These are phyloP conservation scores for Bruguiera hainesii DNA, from an alignment of 441 rosid species.

Conservation along the genomic window DNA sequence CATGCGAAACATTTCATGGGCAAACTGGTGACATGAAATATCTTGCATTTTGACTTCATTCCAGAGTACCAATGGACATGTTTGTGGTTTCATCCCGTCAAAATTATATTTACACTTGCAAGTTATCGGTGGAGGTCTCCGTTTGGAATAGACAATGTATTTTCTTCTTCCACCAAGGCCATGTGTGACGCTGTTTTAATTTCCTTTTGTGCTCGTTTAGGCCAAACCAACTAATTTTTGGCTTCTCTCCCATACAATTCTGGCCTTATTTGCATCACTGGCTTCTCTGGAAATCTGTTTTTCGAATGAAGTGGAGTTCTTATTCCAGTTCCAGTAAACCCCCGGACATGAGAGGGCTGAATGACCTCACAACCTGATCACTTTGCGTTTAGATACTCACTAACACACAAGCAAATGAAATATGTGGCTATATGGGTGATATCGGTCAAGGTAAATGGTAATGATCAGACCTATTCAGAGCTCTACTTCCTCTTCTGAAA, in stretches of 20 bases:
- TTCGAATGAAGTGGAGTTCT: slow-evolving; percentile 78
- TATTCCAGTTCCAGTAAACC: slow-evolving; percentile 96
- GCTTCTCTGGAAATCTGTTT: slow-evolving; percentile 84
- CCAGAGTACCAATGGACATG: too few relatives aligned
- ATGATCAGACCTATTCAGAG: slow-evolving; percentile 48
- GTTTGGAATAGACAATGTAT: too few relatives aligned
- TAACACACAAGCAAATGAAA: background rate
- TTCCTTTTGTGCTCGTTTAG: slow-evolving; percentile 17
- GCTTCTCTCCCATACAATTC: slow-evolving; percentile 74
- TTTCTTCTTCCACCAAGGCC: too few relatives aligned
- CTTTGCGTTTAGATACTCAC: background rate
- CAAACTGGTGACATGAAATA: too few relatives aligned
- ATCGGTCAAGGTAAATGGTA: background rate
- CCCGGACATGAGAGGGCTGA: slow-evolving; percentile 70
- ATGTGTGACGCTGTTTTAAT: background rate
- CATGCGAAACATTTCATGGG: too few relatives aligned
- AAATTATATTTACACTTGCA: too few relatives aligned
- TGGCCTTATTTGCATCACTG: slow-evolving; percentile 72
- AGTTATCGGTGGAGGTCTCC: too few relatives aligned
- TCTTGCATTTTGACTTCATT: too few relatives aligned
- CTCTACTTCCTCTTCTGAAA: too few relatives aligned
- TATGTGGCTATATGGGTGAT: background rate
- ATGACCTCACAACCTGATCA: slow-evolving; percentile 69
- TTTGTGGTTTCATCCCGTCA: too few relatives aligned
- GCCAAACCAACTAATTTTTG: slow-evolving; percentile 88